Evolutionary conservation across 2,329 filamentous ascomycete genomes (phyloP).

Genomic region (Cladophialophora bantiana): DNA sequence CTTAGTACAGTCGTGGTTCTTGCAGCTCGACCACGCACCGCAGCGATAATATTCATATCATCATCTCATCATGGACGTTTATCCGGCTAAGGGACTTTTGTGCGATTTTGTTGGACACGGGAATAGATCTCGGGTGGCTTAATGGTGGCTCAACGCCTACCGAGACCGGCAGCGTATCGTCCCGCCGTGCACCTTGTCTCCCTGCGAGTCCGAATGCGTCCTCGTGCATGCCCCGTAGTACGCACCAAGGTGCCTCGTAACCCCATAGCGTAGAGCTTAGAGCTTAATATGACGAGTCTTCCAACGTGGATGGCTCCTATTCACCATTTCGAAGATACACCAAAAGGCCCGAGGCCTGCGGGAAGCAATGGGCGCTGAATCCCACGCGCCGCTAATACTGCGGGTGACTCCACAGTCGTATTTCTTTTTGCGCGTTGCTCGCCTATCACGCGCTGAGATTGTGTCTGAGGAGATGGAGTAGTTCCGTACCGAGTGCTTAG

Average conservation of each 20-base stretch:
- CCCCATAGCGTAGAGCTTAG: background rate
- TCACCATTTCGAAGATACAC: background rate
- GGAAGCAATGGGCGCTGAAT: background rate
- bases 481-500: background rate
- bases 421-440: background rate
- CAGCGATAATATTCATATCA: no score
- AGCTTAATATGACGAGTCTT: background rate
- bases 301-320: constrained; percentile 5
- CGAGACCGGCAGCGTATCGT: background rate
- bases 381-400: background rate
- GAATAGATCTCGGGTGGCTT: no score
- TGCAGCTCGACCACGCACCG: no score
- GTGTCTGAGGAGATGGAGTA: background rate
- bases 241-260: no score
- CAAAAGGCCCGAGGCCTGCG: background rate
- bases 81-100: no score
- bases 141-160: background rate
- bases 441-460: background rate
- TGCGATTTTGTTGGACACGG: no score
- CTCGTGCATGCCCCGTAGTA: background rate
- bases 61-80: no score
- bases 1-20: no score
- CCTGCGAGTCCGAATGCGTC: background rate
- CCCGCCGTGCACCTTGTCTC: background rate
- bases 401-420: background rate